phyloP scores from a whole-genome alignment of 2,329 filamentous ascomycete species.

The Pseudopithomyces maydicus region DNA sequence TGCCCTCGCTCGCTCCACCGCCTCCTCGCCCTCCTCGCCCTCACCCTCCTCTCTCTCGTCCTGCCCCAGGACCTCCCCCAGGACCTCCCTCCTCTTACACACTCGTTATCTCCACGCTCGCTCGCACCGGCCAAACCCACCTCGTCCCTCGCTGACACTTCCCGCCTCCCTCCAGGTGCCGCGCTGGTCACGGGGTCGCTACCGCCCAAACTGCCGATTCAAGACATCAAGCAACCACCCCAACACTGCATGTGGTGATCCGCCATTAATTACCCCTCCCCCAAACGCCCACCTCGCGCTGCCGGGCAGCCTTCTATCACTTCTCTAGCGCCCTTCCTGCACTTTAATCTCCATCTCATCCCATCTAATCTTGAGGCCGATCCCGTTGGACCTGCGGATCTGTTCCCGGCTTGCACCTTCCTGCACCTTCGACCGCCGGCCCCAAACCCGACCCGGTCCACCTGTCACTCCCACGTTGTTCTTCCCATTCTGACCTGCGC shows the following conservation, averaged over 20 bases:
- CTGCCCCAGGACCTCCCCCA: no score
- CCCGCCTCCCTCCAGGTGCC: background rate
- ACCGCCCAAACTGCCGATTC: conserved; percentile 12
- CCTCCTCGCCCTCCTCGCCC: conserved; percentile 16
- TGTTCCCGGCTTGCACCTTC: conserved; percentile 8
- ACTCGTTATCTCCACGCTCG: conserved; percentile 37
- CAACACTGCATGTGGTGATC: conserved; percentile 25
- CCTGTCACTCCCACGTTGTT: conserved; percentile 20
- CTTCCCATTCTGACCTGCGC: conserved; percentile 22
- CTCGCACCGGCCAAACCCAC: conserved; percentile 11
- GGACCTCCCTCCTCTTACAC: conserved; percentile 29
- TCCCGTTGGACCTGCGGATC: conserved; percentile 5
- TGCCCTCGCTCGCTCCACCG: conserved; percentile 27
- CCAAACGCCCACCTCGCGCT: conserved; percentile 8
- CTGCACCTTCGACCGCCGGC: conserved; percentile 11
- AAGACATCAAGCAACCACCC: conserved; percentile 24
- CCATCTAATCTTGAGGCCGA: conserved; percentile 2
- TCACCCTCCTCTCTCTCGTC: no score
- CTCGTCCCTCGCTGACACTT: conserved; percentile 20
- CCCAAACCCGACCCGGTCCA: conserved; percentile 14
- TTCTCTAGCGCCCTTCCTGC: conserved; percentile 3
- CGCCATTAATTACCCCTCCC: conserved; percentile 6
- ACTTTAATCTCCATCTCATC: conserved; percentile 4
- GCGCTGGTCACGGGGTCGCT: conserved; percentile 18
- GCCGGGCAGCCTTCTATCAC: conserved; percentile 5